Evolutionary conservation across 768 basidiomycete species (phyloP).

Genomic region (Rhizopogon roseolus): DNA sequence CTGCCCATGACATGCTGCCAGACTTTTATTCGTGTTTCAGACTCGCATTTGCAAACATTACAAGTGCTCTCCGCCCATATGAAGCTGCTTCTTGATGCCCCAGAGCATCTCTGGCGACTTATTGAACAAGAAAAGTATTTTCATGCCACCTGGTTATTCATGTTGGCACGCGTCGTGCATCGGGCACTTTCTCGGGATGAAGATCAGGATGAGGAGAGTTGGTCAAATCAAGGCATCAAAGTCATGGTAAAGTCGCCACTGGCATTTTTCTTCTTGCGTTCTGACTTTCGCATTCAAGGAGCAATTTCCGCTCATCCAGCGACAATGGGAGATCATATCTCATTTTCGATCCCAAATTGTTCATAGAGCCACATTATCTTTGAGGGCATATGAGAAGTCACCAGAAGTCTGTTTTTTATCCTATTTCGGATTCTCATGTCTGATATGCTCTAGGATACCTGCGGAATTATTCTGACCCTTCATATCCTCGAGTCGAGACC

Average conservation of each 20-base stretch:
- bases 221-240: conserved; percentile 57
- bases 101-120: conserved; percentile 87
- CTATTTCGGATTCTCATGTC: background rate
- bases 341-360: conserved; percentile 88
- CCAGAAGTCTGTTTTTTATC: conserved; percentile 38
- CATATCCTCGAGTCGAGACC: conserved; percentile 89
- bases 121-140: conserved; percentile 78
- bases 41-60: conserved; percentile 60
- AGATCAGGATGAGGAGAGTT: conserved; percentile 57
- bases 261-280: background rate
- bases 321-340: conserved; percentile 89
- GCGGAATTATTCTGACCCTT: conserved; percentile 75
- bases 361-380: conserved; percentile 79
- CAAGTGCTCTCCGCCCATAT: conserved; percentile 83
- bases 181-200: conserved; percentile 63
- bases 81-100: conserved; percentile 87
- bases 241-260: conserved; percentile 43
- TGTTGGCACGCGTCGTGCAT: conserved; percentile 81
- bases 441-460: conserved; percentile 49
- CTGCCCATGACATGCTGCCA: conserved; percentile 1
- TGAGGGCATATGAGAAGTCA: conserved; percentile 56
- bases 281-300: conserved; percentile 46
- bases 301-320: conserved; percentile 83
- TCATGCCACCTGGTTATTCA: conserved; percentile 83
- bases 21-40: conserved; percentile 28